Base-by-base conservation (phyloP, 768 basidiomycete genomes). In the Mycena indigotica region DNA sequence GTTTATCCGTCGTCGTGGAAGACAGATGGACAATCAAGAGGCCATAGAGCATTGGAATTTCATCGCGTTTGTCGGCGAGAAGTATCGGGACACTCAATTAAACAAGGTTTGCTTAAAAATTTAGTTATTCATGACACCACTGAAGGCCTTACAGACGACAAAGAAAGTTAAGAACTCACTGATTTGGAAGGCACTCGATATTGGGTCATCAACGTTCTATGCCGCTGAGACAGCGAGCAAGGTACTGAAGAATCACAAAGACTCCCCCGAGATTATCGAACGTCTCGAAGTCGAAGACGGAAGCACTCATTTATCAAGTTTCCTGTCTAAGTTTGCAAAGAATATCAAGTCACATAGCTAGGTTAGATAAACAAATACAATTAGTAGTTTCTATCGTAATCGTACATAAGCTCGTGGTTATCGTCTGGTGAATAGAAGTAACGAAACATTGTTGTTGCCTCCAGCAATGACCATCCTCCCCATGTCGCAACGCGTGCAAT, bases 381-480 rank as follows among this genome's bases (percentile, higher is more conserved):
- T 21, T 45, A 45, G 24, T 45, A 21, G 19, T 61, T 64, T 30
- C 53, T 55, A 53, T 64, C 63, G 50, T 62, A 64, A 16, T 64
- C 60, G 16, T 41, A 30, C 56, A 61, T 61, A 50, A 28, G 28
- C 56, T 61, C 57, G 44, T 64, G 63, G 50, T 64, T 64, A 45
- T 64, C 63, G 19, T 61, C 59, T 26, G 63, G 63, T 13, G 63
- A 64, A 38, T 55, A 64, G 49, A 64, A 58, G 49, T 64, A 64
- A 24, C 60, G 60, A 38, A 58, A 64, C 63, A 64, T 61, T 19
- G 61, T 63, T 8, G 57, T 23, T 28, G 65, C 63, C 56, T 65
- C 63, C n/a, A 66, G 29, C 41, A 63, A 58, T 15, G 63, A 67
- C 66, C 66, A 67, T 3, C 66, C 64, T 25, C 64, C 64, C 66